Evolutionary conservation across 192 early-diverging fungal species (phyloP).

Genomic region (Linnemannia hyalina): DNA sequence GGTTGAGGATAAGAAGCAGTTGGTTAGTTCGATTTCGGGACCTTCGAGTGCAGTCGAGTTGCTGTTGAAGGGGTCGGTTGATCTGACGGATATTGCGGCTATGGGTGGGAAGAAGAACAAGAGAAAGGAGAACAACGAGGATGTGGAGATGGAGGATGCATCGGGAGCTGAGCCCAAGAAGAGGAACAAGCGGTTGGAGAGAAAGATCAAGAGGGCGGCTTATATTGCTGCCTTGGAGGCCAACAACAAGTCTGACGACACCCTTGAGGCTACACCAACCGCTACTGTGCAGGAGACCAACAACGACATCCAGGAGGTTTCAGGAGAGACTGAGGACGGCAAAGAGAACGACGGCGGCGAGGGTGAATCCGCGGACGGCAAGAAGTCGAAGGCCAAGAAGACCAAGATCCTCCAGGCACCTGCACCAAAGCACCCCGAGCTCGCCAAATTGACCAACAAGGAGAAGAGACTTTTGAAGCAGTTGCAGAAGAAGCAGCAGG

Average conservation of each 20-base stretch:
- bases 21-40: conserved; percentile 14
- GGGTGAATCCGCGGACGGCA: not conserved
- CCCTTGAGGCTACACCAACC: not conserved
- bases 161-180: conserved; percentile 25
- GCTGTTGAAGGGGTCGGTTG: conserved; percentile 32
- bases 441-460: conserved; percentile 49
- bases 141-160: conserved; percentile 10
- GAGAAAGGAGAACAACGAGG: conserved; percentile 5
- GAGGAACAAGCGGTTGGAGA: conserved; percentile 51
- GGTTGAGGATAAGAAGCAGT: conserved; percentile 22
- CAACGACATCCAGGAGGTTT: not conserved
- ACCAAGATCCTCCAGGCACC: not conserved
- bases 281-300: not conserved
- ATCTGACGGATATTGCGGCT: conserved; percentile 42
- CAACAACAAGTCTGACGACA: conserved; percentile 2
- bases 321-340: not conserved
- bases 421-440: conserved; percentile 16
- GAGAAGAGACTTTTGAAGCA: conserved; percentile 51
- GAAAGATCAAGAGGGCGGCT: conserved; percentile 53
- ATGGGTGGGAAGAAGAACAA: conserved; percentile 9
- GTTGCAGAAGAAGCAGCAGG: conserved; percentile 46
- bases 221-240: conserved; percentile 50
- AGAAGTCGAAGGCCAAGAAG: conserved; percentile 23
- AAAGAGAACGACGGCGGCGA: not conserved
- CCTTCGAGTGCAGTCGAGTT: conserved; percentile 30